phyloP scores from a whole-genome alignment of 1,284 basidiomycete species.

The Albatrellus sp. region DNA sequence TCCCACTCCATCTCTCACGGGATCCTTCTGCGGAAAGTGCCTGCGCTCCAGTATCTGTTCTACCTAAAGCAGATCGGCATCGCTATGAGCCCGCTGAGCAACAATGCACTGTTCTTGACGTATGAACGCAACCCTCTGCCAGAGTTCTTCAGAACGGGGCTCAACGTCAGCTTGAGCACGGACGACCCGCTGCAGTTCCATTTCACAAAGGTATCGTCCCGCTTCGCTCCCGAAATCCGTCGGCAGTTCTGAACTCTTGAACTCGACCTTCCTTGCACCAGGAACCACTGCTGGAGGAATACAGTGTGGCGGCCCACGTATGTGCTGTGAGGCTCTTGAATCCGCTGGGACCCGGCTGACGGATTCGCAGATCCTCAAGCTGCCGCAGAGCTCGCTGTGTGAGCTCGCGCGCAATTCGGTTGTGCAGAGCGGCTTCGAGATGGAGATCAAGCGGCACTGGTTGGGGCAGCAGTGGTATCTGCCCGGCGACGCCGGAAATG shows the following conservation, averaged over 20 bases:
- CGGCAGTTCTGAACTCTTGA: constrained; percentile 1
- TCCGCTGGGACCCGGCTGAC: constrained; percentile 43
- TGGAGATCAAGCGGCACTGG: constrained; percentile 98
- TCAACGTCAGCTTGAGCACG: constrained; percentile 95
- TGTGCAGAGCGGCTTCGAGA: constrained; percentile 95
- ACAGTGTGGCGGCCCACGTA: constrained; percentile 93
- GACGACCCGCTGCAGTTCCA: constrained; percentile 95
- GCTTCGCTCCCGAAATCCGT: neutral
- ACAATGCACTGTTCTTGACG: constrained; percentile 94
- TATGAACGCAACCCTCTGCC: constrained; percentile 97
- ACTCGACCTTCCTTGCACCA: too few relatives aligned
- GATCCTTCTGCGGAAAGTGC: constrained; percentile 94
- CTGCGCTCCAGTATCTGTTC: constrained; percentile 87
- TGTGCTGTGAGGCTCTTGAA: constrained; percentile 16
- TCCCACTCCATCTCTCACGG: constrained; percentile 99
- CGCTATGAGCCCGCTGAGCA: constrained; percentile 96
- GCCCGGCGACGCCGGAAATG: constrained; percentile 80
- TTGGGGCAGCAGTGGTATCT: constrained; percentile 84
- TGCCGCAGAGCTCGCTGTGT: constrained; percentile 73
- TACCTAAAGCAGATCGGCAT: constrained; percentile 96
- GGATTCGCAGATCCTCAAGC: constrained; percentile 73
- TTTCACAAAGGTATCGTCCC: constrained; percentile 76
- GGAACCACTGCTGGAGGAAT: constrained; percentile 95
- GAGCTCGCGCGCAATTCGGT: constrained; percentile 96
- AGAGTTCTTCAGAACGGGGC: constrained; percentile 91